A percentile compares a stretch with the other conserved stretches of the same genome.
phyloP scores from a whole-genome alignment of 2,329 filamentous ascomycete genomes.

The Claviceps sp. region DNA sequence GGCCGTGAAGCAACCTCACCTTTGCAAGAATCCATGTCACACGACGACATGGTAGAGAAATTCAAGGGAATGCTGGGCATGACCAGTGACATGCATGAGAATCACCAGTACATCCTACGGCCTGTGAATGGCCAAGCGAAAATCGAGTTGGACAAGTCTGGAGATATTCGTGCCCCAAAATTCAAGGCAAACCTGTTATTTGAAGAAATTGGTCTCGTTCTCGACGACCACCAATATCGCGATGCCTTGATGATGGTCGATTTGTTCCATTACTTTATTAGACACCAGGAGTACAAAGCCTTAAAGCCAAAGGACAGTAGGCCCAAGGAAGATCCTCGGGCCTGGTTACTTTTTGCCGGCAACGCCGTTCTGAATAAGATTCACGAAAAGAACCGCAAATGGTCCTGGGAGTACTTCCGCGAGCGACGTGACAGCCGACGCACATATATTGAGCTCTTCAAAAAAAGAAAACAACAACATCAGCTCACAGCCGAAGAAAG shows the following conservation, averaged over 20 bases:
- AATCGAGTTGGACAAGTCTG: constrained; percentile 88
- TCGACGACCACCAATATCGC: constrained; percentile 95
- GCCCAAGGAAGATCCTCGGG: constrained; percentile 79
- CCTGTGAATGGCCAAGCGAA: constrained; percentile 93
- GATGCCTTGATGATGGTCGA: constrained; percentile 97
- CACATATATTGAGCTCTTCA: constrained; percentile 88
- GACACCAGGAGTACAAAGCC: constrained; percentile 94
- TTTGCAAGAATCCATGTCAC: constrained; percentile 45
- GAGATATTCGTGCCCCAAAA: constrained; percentile 63
- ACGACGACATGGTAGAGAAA: constrained; percentile 62
- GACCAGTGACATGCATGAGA: constrained; percentile 40
- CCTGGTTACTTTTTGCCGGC: constrained; percentile 86
- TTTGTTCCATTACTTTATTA: constrained; percentile 94
- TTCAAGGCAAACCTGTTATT: constrained; percentile 87
- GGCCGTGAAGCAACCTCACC: constrained; percentile 50
- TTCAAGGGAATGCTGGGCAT: constrained; percentile 72
- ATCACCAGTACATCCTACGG: constrained; percentile 88
- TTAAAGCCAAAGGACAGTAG: constrained; percentile 69
- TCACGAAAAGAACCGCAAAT: constrained; percentile 80
- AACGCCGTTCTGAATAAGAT: constrained; percentile 86
- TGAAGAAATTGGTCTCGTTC: constrained; percentile 93
- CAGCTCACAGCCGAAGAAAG: constrained; percentile 58
- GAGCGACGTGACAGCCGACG: constrained; percentile 82
- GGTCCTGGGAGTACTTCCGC: constrained; percentile 93
- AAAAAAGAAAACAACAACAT: constrained; percentile 71